A percentile compares a stretch with the other conserved stretches of the same genome.
Conservation (phyloP, 345 rosid species). For the Nephelium lappaceum region DNA sequence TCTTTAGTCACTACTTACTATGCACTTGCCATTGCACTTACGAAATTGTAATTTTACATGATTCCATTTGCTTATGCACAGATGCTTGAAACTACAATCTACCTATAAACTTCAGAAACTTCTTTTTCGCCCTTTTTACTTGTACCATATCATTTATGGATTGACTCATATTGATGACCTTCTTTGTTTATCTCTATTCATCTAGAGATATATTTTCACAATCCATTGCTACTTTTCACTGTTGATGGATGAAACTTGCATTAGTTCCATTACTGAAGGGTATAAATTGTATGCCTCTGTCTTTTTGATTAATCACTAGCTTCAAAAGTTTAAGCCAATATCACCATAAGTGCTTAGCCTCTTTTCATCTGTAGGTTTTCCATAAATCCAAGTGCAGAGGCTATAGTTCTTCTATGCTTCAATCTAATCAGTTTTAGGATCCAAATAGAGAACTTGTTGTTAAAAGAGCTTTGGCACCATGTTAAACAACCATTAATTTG, state of each 20-base stretch:
- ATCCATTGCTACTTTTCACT: not conserved
- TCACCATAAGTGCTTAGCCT: not conserved
- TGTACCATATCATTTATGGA: not conserved
- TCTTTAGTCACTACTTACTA: slow-evolving; percentile 1
- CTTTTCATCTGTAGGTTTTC: not conserved
- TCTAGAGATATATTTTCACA: not conserved
- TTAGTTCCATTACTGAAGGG: not conserved
- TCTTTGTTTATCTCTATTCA: slow-evolving; percentile 1
- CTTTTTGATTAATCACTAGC: not conserved
- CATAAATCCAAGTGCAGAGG: not conserved
- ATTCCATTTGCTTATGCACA: slow-evolving; percentile 1
- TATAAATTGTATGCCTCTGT: not conserved
- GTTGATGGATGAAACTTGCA: not conserved
- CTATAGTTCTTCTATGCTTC: not conserved
- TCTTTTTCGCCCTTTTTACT: not conserved
- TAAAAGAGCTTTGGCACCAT: not conserved
- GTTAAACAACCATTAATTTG: not conserved
- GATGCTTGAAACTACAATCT: not conserved
- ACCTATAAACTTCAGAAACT: not conserved
- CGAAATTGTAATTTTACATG: not conserved
- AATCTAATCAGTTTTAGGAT: not conserved
- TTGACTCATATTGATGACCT: not conserved
- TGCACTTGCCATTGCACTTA: not conserved
- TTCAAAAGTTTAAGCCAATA: not conserved
- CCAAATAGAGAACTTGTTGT: not conserved